Conservation (phyloP, 2,329 filamentous ascomycete species). For the Aaosphaeria pasadenensis region DNA sequence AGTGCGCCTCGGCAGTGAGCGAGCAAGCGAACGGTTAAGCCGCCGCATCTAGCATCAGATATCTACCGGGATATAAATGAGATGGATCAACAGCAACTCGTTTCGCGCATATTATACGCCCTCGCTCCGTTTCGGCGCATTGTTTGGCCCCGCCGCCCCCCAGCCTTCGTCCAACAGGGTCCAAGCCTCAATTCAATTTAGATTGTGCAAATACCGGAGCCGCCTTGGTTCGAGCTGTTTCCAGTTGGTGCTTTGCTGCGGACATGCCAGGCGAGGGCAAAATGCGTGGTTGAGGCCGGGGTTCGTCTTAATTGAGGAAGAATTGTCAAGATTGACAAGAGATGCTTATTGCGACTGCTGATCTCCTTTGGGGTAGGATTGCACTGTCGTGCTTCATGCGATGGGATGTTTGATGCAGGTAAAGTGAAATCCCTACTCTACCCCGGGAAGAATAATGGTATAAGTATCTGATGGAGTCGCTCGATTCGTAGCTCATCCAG, state of each 20-base stretch:
- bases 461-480: neutral
- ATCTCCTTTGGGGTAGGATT: neutral
- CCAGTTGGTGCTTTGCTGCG: slow-evolving; percentile 1
- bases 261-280: neutral
- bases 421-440: no score
- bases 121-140: no score
- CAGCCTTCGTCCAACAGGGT: neutral
- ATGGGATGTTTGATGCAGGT: neutral
- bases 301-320: no score
- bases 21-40: neutral
- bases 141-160: neutral
- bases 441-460: neutral
- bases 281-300: no score
- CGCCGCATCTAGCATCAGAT: neutral
- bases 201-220: neutral
- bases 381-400: neutral
- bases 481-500: neutral
- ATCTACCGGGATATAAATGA: neutral
- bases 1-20: no score
- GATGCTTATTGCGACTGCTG: slow-evolving; percentile 7
- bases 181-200: neutral
- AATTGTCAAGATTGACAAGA: slow-evolving; percentile 10
- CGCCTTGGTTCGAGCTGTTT: neutral
- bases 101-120: neutral
- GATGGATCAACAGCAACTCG: neutral